Evolutionary conservation across 73 alveolate species (phyloP), one percentile per base, ranked within the genome.

Genomic region (Halteria grandinella): DNA sequence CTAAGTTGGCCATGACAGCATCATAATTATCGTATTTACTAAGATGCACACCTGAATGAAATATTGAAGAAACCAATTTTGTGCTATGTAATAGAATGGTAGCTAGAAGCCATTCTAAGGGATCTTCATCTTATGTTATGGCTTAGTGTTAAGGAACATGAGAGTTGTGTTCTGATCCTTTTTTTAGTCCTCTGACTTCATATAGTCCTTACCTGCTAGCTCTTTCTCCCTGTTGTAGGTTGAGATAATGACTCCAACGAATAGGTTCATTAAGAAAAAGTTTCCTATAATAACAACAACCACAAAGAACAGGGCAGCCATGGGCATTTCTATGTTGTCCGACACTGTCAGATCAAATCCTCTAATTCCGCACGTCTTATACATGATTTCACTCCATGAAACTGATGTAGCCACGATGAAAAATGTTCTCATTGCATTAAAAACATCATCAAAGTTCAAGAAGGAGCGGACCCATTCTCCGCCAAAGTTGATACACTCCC

Each of bases 331-430:
- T 84, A 85, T 27, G 49, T 54, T 23, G 17, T 18, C 10, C 71
- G 74, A 0, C 49, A 40, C 90, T 18, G 8, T 31, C 0, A 79
- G 41, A 39, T 79, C 90, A 21, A 79, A 47, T 10, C 83, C 90
- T 8, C 47, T 28, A 1, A 73, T 87, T 24, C 77, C 34, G 12
- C 64, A 37, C 12, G 78, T 83, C 1, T 54, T 52, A 18, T 20
- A 51, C 94, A 89, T 85, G 28, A 89, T 81, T 25, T 86, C 85
- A 23, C 52, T 63, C 94, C 94, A 86, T 17, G 84, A 90, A 37
- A 63, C 94, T 3, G 94, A 69, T 21, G 94, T 86, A 36, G 90
- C 53, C 51, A 79, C 71, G 50, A 53, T 86, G 49, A 79, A 86
- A 31, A 86, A 81, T 31, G 94, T 57, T 21, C 48, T 47, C 69